Conservation (phyloP, 345 rosid genomes). For the Lumnitzera littorea region DNA sequence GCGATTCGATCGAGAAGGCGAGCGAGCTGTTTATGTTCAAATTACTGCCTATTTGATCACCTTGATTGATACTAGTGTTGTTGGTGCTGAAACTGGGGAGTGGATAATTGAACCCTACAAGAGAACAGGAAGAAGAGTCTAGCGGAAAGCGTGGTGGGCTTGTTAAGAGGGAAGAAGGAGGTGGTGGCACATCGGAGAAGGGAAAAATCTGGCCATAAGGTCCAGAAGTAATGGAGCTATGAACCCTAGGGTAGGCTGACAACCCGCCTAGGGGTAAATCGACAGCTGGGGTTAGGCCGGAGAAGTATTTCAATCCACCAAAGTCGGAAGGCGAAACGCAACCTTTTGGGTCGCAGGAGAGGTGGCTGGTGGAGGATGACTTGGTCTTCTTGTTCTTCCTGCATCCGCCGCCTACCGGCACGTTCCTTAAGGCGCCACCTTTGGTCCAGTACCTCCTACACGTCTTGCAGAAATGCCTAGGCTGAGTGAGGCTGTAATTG, state of each 20-base stretch:
- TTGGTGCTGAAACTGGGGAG: conserved; percentile 18
- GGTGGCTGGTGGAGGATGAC: conserved; percentile 39
- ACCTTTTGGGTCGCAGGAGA: conserved; percentile 18
- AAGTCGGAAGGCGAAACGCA: conserved; percentile 22
- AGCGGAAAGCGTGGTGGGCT: neutral
- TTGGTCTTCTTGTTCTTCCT: conserved; percentile 70
- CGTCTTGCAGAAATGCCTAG: conserved; percentile 82
- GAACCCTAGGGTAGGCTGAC: conserved; percentile 7
- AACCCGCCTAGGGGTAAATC: conserved; percentile 72
- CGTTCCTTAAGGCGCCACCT: conserved; percentile 77
- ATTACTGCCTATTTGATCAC: conserved; percentile 28
- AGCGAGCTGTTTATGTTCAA: conserved; percentile 50
- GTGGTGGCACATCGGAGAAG: conserved; percentile 3
- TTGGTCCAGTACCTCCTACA: conserved; percentile 85
- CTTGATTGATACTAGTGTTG: conserved; percentile 32
- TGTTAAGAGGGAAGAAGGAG: neutral
- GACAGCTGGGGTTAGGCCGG: conserved; percentile 51
- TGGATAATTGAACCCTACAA: conserved; percentile 42
- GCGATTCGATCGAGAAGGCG: conserved; percentile 77
- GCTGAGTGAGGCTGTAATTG: conserved; percentile 87
- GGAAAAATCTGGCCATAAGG: conserved; percentile 26
- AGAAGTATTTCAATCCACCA: conserved; percentile 61
- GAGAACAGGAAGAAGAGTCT: conserved; percentile 10
- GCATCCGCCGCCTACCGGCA: conserved; percentile 81
- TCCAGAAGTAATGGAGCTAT: conserved; percentile 22